Base-by-base conservation (phyloP, 352 stramenopile genomes). In the Peronospora farinosa region DNA sequence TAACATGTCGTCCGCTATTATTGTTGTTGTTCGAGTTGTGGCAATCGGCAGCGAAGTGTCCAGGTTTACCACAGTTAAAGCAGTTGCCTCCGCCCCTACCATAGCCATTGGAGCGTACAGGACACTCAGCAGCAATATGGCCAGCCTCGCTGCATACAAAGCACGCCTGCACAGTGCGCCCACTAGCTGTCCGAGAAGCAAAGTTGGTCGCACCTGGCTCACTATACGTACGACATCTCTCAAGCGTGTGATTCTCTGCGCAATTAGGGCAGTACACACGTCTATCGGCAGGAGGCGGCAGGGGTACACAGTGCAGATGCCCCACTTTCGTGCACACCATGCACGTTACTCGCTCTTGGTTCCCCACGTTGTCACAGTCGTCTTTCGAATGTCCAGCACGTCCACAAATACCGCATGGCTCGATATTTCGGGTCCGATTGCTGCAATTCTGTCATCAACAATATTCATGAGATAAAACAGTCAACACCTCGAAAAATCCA, bases 71-170 rank as follows among this genome's bases (percentile, higher is more conserved):
- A 27, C 69, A 81, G 33, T 78, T 81, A 46, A 74, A 80, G 61
- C 68, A 82, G 23, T 47, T 81, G 25, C 71, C 60, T 50, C 68
- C 63, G 41, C 61, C 59, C 27, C 49, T 53, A 15, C 21, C 15
- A 53, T 86, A 81, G 13, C 59, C 58, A 15, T 65, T 75, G 23
- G 63, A 65, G 10, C 72, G 60, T 10, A 57, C 33, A 8, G 78
- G 73, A 52, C 81, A 92, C 53, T 83, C 68, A 10, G 75, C 77
- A 17, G 77, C 76, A 28, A 92, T 69, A 51, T 92, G 81, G n/a
- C 77, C 81, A 13, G 67, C 33, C 46, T 76, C 67, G 40, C 86
- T 72, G 48, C 81, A 92, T 50, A 81, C 57, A 47, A 82, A 92
- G 51, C 81, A 92, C 60, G 82, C 81, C 56, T 81, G 80, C 31